Evolutionary conservation across 176 grass and related monocot genomes (phyloP).

Genomic region (Aegilops longissima): DNA sequence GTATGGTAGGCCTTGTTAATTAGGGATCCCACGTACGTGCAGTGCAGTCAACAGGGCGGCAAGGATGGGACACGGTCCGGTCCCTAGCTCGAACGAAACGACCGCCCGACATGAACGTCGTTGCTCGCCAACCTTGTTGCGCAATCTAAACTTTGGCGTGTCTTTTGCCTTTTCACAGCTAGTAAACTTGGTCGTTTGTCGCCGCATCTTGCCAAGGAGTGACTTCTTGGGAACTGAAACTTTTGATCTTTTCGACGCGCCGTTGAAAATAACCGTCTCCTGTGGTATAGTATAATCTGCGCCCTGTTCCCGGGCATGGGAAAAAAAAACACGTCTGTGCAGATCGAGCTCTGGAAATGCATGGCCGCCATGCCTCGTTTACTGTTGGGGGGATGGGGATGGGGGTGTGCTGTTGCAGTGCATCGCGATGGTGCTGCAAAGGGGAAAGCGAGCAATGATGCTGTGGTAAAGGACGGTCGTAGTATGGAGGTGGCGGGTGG

Average conservation of each 20-base stretch:
- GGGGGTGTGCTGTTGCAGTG: neutral
- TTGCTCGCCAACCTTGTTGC: constrained; percentile 18
- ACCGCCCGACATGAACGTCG: constrained; percentile 11
- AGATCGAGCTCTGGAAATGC: neutral
- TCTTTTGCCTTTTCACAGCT: neutral
- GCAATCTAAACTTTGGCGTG: neutral
- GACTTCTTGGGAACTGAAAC: neutral
- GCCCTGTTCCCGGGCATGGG: neutral
- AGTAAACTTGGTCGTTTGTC: neutral
- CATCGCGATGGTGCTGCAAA: constrained; percentile 17
- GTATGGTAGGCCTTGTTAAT: neutral
- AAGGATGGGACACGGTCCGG: constrained; percentile 5
- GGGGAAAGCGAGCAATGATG: neutral
- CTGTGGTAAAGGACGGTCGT: neutral
- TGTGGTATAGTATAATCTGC: too few species aligned
- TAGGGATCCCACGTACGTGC: constrained; percentile 3
- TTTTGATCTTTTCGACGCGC: neutral
- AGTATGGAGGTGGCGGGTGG: neutral
- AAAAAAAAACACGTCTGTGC: neutral
- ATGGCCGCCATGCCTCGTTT: neutral
- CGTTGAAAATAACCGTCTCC: neutral
- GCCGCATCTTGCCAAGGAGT: neutral
- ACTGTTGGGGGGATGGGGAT: neutral
- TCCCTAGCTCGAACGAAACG: neutral
- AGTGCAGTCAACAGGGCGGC: neutral